These are phyloP conservation scores for Chaetomium fimeti DNA, from an alignment of 495 filamentous ascomycete species.

Conservation along the genomic window DNA sequence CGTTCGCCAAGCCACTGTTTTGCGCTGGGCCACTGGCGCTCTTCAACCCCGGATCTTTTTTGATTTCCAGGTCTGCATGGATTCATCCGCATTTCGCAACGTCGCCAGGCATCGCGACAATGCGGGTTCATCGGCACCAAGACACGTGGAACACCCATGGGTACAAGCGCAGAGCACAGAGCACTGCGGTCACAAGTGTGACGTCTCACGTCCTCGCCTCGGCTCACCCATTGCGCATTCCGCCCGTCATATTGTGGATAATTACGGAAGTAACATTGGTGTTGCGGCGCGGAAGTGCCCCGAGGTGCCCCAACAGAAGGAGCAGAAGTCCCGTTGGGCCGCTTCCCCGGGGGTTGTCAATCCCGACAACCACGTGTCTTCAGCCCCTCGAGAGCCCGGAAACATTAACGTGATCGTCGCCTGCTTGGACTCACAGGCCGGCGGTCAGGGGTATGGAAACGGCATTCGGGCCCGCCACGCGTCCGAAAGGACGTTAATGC, in stretches of 20 bases:
- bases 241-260: not conserved
- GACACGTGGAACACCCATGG: not conserved
- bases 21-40: not conserved
- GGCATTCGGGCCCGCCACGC: not conserved
- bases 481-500: not conserved
- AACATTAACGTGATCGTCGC: constrained; percentile 16
- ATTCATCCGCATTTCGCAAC: not conserved
- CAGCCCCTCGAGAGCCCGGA: constrained; percentile 10
- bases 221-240: not conserved
- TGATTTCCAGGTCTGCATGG: not conserved
- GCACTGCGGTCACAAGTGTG: no score
- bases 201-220: not conserved
- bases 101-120: not conserved
- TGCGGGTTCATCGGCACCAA: not conserved
- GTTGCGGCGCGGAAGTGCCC: not conserved
- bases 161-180: no score
- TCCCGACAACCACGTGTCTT: constrained; percentile 18
- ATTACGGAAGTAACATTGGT: not conserved
- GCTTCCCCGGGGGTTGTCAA: not conserved
- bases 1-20: constrained; percentile 11
- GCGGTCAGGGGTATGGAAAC: constrained; percentile 5
- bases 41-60: not conserved
- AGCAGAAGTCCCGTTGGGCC: not conserved
- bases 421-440: not conserved
- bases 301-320: no score